Evolutionary conservation across 768 basidiomycete genomes (phyloP).

Genomic region (Hirschioporus abietinus): DNA sequence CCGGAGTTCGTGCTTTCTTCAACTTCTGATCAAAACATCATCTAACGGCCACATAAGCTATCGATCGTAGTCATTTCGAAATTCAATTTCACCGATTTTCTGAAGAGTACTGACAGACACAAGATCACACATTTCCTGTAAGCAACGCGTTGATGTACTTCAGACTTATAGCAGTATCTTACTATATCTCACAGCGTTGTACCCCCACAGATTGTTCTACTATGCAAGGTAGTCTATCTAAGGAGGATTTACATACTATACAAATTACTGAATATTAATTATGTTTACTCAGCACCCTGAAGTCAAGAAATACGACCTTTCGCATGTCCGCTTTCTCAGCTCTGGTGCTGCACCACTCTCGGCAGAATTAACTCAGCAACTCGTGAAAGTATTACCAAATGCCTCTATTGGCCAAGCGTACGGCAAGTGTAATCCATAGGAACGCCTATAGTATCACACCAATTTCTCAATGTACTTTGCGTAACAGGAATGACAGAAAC

Average conservation of each 20-base stretch:
- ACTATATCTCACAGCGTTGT: constrained; percentile 36
- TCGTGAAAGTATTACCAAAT: constrained; percentile 45
- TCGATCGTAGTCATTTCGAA: constrained; percentile 55
- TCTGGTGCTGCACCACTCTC: constrained; percentile 55
- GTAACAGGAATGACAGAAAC: constrained; percentile 62
- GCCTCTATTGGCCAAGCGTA: constrained; percentile 56
- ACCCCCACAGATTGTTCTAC: constrained; percentile 51
- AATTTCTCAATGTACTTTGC: background rate
- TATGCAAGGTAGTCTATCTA: constrained; percentile 46
- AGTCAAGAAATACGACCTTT: constrained; percentile 45
- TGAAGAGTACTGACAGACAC: constrained; percentile 56
- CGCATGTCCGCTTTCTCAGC: constrained; percentile 44
- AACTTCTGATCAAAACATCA: background rate
- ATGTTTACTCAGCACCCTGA: constrained; percentile 38
- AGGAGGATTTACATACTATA: background rate
- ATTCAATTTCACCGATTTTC: constrained; percentile 57
- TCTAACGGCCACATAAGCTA: constrained; percentile 26
- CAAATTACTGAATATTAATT: no score
- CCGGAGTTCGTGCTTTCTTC: constrained; percentile 42
- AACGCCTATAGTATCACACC: background rate
- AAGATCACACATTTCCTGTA: constrained; percentile 54
- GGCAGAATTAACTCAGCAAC: constrained; percentile 43
- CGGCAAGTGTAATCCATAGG: constrained; percentile 27
- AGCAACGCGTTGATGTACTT: constrained; percentile 8
- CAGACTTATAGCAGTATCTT: background rate